Base-by-base conservation (phyloP, 257 asterid genomes). In the Anisodus acutangulus region DNA sequence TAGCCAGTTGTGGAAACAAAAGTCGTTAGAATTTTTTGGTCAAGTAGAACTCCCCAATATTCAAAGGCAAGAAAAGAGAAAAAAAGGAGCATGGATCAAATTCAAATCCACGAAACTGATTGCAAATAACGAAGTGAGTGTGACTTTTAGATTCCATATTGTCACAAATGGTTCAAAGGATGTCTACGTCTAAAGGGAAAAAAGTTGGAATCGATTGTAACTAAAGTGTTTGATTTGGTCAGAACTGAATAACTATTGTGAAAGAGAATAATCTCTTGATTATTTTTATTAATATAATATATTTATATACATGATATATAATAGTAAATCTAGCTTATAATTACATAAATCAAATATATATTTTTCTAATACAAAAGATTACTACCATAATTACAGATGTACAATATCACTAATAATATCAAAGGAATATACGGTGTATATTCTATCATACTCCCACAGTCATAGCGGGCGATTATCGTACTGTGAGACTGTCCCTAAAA, bases 201-300 rank as follows among this genome's bases (percentile, higher is more conserved):
- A 49, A 74, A 49, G 45, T 49, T 45, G 39, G 62, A 74, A 49
- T 76, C 26, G 13, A 76, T 76, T 11, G 81, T 7, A 51, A 76
- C 81, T 45, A n/a, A 71, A 47, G 79, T n/a, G 59, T 37, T 37
- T 68, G 62, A 49, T 74, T 74, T 49, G 81, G 81, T 74, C 45
- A 49, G 81, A 62, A 49, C 62, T 74, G 41, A 22, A 22, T 22
- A 22, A 22, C 26, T 22, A 22, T 22, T 22, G 26, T 22, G 26
- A 22, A 22, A 22, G 26, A 22, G 26, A 22, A 22, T 22, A 22
- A 22, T 22, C 26, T 22, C 26, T 22, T 22, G 0, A 22, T 22
- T 22, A 0, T 22, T 22, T 22, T 22, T 22, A 22, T 22, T 22
- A 22, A 22, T 22, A 0, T 22, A 22, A 22, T 22, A 22, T 22